Evolutionary conservation across 768 basidiomycete species (phyloP), one percentile per base, ranked within the genome.

Genomic region (Rhizopogon rudus): DNA sequence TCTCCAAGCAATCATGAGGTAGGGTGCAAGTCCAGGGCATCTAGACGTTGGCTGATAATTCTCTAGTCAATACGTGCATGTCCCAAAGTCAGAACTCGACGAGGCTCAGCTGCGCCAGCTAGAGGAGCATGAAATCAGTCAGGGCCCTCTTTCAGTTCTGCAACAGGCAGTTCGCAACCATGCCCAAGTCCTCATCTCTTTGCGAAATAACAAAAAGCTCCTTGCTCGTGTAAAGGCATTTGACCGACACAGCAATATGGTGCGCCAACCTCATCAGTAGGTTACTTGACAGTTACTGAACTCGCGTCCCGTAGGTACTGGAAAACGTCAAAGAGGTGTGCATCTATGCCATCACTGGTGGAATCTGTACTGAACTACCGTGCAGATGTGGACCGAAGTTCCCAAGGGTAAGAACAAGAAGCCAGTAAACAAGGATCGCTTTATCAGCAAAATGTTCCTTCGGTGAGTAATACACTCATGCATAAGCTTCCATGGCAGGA

Each of bases 401-500:
- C 97, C 97, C 17, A 98, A 98, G 73, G 94, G 93, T 40, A 98
- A 98, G 76, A 93, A 93, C 68, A 98, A 97, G 78, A 98, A 98
- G 68, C 92, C 97, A 6, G 87, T 98, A 54, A 98, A 98, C 79
- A 98, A 98, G 75, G 97, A 98, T 73, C 83, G 97, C 46, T 99
- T 98, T 77, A 96, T 99, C 71, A 96, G 93, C 71, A 99, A 98
- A 76, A 96, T 99, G 93, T 98, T 96, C 74, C 74, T 98, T 58
- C 82, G 93, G 91, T 89, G 64, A 51, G 84, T 71, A 39, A 22
- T 49, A 10, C 22, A 44, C 35, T 29, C 54, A 42, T 44, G 44
- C 44, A 40, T 39, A 56, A 39, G 20, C 40, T 40, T 57, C 31
- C 53, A 55, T 9, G 52, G 51, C 56, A 67, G 48, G 33, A 1